Conservation (phyloP, 1,284 basidiomycete species). For the Ganoderma sinense region DNA sequence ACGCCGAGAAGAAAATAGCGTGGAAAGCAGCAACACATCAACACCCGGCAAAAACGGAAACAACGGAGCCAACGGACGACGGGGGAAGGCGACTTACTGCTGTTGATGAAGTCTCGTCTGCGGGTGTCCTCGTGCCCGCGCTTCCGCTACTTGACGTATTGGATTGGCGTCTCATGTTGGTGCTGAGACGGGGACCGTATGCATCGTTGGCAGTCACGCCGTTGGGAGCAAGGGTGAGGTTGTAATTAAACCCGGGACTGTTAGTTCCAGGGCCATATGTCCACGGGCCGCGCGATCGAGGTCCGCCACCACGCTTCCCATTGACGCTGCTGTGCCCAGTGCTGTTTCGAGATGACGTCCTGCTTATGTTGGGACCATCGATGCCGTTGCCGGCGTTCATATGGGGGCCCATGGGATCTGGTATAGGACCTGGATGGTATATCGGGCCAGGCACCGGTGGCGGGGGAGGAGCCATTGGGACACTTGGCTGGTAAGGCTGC, state of each 20-base stretch:
- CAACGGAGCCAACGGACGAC: constrained; percentile 22
- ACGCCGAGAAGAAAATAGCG: constrained; percentile 20
- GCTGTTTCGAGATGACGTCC: constrained; percentile 43
- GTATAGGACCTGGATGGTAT: constrained; percentile 24
- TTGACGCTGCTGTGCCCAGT: constrained; percentile 37
- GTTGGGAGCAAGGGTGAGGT: constrained; percentile 57
- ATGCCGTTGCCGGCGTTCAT: constrained; percentile 21
- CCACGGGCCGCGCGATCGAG: constrained; percentile 62
- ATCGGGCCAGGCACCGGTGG: constrained; percentile 38
- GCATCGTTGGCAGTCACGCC: constrained; percentile 49
- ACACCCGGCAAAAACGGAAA: constrained; percentile 17
- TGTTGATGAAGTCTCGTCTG: constrained; percentile 77
- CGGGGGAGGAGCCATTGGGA: constrained; percentile 47
- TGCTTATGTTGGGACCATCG: constrained; percentile 40
- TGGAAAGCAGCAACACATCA: constrained; percentile 26
- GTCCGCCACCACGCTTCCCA: constrained; percentile 47
- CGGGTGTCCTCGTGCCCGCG: constrained; percentile 64
- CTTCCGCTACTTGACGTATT: constrained; percentile 58
- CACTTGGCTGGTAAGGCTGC: constrained; percentile 32
- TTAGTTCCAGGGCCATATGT: constrained; percentile 72
- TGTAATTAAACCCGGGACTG: constrained; percentile 47
- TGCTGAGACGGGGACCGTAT: constrained; percentile 69
- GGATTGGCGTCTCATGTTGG: constrained; percentile 53
- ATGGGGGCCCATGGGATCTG: constrained; percentile 10
- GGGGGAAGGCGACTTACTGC: constrained; percentile 59